Evolutionary conservation across 2,329 filamentous ascomycete species (phyloP).

Genomic region (Sarocladium brachiariae): DNA sequence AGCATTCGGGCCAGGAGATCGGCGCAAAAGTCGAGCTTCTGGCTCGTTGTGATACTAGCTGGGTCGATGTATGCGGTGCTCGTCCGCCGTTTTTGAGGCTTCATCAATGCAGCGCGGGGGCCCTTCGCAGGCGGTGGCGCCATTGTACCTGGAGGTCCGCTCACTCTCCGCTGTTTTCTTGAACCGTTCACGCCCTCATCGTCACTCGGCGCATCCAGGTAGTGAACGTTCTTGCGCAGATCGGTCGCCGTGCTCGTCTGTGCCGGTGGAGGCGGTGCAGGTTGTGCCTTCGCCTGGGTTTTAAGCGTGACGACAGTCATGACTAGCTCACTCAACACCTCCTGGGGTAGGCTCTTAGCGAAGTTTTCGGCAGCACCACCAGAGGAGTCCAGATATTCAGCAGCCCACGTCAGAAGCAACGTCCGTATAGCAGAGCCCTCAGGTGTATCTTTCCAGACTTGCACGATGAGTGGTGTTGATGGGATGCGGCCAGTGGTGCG

Average conservation of each 20-base stretch:
- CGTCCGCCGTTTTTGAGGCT: slow-evolving; percentile 29
- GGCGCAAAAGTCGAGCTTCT: slow-evolving; percentile 51
- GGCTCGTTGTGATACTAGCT: slow-evolving; percentile 26
- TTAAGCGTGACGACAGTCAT: slow-evolving; percentile 52
- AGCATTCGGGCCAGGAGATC: slow-evolving; percentile 55
- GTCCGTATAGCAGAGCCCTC: slow-evolving; percentile 53
- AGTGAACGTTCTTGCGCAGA: slow-evolving; percentile 40
- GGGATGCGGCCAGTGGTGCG: slow-evolving; percentile 48
- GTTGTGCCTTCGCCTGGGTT: slow-evolving; percentile 17
- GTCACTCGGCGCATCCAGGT: slow-evolving; percentile 38
- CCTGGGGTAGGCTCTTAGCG: slow-evolving; percentile 53
- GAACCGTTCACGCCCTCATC: slow-evolving; percentile 23
- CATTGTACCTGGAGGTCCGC: slow-evolving; percentile 14
- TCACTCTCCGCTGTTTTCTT: slow-evolving; percentile 38
- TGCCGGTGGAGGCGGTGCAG: slow-evolving; percentile 13
- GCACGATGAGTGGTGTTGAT: slow-evolving; percentile 49
- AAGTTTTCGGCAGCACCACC: slow-evolving; percentile 46
- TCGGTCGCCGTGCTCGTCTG: slow-evolving; percentile 14
- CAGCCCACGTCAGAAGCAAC: slow-evolving; percentile 54
- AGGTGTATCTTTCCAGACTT: slow-evolving; percentile 56
- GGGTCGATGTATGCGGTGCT: slow-evolving; percentile 25
- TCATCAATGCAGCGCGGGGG: slow-evolving; percentile 23
- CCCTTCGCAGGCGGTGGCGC: slow-evolving; percentile 21
- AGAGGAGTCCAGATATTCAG: slow-evolving; percentile 55
- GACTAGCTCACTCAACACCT: slow-evolving; percentile 56